Base-by-base conservation (phyloP, 139 green algal genomes). In the Parachlorella kessleri region DNA sequence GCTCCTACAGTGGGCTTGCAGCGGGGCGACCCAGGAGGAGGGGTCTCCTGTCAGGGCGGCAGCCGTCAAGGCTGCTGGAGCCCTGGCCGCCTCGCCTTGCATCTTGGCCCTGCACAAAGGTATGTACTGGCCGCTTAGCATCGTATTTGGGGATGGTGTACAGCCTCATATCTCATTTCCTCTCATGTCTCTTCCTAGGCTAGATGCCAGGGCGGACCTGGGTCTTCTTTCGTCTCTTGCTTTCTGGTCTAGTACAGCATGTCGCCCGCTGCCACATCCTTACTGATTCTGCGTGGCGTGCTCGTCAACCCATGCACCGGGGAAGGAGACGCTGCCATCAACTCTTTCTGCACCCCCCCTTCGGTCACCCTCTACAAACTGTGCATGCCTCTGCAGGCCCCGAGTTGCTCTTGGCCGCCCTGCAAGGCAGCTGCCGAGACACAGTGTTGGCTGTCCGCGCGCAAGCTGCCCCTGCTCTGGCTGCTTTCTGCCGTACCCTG, bases 31-130 rank as follows among this genome's bases (percentile, higher is more conserved):
- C 6, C 24, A 2, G 10, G 84, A 91, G n/a, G 32, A 36, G 4
- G 83, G 80, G 2, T 71, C 87, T 24, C 84, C 84, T 4, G 82
- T 75, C 4, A 82, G 84, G 33, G 82, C 87, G 26, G 88, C 87
- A 2, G 88, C 81, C 1, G 80, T 79, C 32, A 83, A 67, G 41
- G 75, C 75, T 5, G 40, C 54, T 6, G 75, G 74, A 9, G 75
- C 75, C 4, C 1, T 80, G 75, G 64, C 40, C 18, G 41, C 2
- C 6, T 21, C 55, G 8, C 64, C 75, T 1, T 18, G 21, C 48
- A 59, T 28, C 48, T 59, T 14, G 48, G 48, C 48, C 48, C 14
- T 59, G 48, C 21, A 59, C 48, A 14, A 59, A 28, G 48, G 21
- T 18, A 59, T 18, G 48, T 18, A 18, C 48, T 59, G 21, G 14